Conservation (phyloP, 2,329 filamentous ascomycete genomes). For the Verticillium klebahnii region DNA sequence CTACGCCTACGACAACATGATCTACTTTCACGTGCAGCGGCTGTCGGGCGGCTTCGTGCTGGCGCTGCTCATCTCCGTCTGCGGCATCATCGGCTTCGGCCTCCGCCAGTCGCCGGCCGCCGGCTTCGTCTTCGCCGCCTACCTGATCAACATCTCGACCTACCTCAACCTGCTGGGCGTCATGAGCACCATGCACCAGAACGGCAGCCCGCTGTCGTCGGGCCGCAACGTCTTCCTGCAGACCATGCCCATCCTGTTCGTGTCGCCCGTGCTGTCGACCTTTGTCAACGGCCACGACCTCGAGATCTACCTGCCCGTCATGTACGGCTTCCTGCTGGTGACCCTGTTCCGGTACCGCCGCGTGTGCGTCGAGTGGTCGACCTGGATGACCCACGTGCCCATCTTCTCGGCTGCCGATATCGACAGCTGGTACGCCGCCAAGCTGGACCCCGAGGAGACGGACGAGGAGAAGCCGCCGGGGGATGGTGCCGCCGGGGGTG, state of each 20-base stretch:
- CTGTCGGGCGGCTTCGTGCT: conserved; percentile 44
- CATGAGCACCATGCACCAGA: conserved; percentile 49
- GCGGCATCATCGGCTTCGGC: conserved; percentile 46
- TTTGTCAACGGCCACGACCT: conserved; percentile 48
- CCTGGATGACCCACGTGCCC: conserved; percentile 48
- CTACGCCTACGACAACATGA: conserved; percentile 34
- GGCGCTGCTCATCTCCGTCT: conserved; percentile 28
- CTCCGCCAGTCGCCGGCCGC: conserved; percentile 33
- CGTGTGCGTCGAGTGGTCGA: conserved; percentile 53
- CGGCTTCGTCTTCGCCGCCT: conserved; percentile 55
- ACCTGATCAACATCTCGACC: conserved; percentile 51
- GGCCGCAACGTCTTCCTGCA: conserved; percentile 51
- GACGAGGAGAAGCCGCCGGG: conserved; percentile 8
- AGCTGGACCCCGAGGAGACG: conserved; percentile 16
- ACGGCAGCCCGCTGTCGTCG: conserved; percentile 50
- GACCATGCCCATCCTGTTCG: conserved; percentile 50
- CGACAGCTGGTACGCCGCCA: conserved; percentile 40
- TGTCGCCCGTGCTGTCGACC: conserved; percentile 52
- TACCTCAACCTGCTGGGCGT: conserved; percentile 54
- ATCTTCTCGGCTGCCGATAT: conserved; percentile 44
- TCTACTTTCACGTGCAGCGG: conserved; percentile 34
- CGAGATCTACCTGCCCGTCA: conserved; percentile 48
- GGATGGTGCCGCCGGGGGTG: too few relatives aligned
- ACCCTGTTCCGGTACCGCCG: conserved; percentile 49
- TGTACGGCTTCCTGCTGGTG: conserved; percentile 46